Evolutionary conservation across 805 yeast species (phyloP).

Genomic region (Wickerhamiella hasegawae): DNA sequence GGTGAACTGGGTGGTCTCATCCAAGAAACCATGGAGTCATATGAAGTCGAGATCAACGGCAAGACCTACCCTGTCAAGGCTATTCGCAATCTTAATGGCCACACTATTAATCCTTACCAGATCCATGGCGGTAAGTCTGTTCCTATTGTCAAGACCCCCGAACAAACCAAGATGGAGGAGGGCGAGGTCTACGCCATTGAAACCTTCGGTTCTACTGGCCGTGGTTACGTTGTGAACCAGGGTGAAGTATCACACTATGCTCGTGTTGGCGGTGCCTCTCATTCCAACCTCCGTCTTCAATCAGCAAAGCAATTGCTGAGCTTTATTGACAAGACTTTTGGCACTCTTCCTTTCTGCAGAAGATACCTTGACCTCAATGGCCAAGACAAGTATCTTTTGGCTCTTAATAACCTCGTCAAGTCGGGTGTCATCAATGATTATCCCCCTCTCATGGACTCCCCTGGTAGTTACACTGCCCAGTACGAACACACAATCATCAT

Average conservation of each 20-base stretch:
- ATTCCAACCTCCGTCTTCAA: constrained; percentile 37
- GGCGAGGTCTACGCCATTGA: constrained; percentile 97
- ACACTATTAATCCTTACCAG: constrained; percentile 64
- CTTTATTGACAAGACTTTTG: constrained; percentile 67
- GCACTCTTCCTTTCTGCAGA: constrained; percentile 93
- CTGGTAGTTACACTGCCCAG: constrained; percentile 89
- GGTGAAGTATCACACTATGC: constrained; percentile 97
- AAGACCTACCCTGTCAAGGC: constrained; percentile 71
- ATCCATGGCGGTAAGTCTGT: constrained; percentile 95
- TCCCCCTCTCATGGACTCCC: constrained; percentile 76
- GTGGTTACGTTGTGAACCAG: constrained; percentile 67
- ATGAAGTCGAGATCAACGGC: constrained; percentile 84
- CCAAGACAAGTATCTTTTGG: constrained; percentile 79
- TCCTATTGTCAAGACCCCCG: constrained; percentile 89
- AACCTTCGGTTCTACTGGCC: constrained; percentile 94
- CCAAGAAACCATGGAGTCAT: constrained; percentile 94
- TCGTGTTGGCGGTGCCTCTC: constrained; percentile 32
- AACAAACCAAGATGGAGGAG: constrained; percentile 95
- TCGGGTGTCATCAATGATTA: constrained; percentile 84
- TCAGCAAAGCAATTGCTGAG: constrained; percentile 55
- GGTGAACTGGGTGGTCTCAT: constrained; percentile 92
- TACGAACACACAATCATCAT: constrained; percentile 85
- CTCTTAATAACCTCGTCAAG: constrained; percentile 69
- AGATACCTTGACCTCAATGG: constrained; percentile 84
- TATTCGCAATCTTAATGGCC: constrained; percentile 88